phyloP scores from a whole-genome alignment of 345 rosid species.

The Murraya paniculata region DNA sequence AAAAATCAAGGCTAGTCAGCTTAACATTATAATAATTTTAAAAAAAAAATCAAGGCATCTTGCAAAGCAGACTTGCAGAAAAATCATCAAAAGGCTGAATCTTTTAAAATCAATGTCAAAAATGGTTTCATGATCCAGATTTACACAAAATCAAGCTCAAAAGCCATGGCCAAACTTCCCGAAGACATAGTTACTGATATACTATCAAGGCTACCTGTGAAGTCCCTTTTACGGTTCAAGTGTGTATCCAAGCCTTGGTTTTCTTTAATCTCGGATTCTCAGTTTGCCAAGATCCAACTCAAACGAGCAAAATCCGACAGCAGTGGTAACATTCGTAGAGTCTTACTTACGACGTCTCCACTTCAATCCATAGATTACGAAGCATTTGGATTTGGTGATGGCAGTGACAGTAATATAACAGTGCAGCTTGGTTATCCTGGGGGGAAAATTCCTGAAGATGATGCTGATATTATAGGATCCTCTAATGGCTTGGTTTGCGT shows the following conservation, averaged over 20 bases:
- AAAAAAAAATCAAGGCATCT: too few species aligned
- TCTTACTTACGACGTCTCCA: slow-evolving; percentile 23
- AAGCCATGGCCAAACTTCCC: background rate
- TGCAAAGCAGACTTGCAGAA: too few species aligned
- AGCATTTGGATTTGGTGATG: background rate
- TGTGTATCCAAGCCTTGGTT: slow-evolving; percentile 32
- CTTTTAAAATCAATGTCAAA: too few species aligned
- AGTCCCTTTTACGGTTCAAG: slow-evolving; percentile 26
- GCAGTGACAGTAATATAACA: too few species aligned
- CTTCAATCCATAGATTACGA: slow-evolving; percentile 28
- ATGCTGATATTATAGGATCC: slow-evolving; percentile 26
- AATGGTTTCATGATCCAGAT: too few species aligned
- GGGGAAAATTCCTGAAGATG: background rate
- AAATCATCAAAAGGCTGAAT: too few species aligned
- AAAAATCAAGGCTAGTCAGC: too few species aligned
- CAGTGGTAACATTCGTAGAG: background rate
- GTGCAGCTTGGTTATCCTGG: background rate
- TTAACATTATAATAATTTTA: too few species aligned
- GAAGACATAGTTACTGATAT: background rate
- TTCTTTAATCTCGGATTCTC: background rate
- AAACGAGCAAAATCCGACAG: background rate
- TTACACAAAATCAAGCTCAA: background rate
- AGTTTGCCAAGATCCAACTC: background rate
- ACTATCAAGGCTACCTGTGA: background rate
- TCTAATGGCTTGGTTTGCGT: slow-evolving; percentile 38